Evolutionary conservation across 257 asterid genomes (phyloP), one percentile per base, ranked within the genome.

Genomic region (Mentha longifolia): DNA sequence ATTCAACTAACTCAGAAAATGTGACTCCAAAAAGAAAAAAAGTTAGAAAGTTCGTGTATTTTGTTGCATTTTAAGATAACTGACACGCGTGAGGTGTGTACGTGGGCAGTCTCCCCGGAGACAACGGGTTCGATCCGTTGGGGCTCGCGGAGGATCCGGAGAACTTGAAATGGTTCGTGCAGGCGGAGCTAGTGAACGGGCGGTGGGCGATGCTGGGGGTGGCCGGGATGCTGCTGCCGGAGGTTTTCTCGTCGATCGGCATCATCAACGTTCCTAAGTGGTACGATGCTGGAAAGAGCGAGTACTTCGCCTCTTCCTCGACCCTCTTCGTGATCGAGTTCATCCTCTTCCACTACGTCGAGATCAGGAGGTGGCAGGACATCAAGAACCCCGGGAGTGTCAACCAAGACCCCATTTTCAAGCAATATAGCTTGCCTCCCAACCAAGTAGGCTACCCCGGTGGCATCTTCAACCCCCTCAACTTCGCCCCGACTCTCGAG

Each of bases 191-290:
- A 3, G 96, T 87, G 42, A 94, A 94, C 61, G 79, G 98, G 25
- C 63, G 96, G 46, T 94, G 98, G 98, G 98, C 98, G 2, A 94
- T 91, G 99, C 67, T 94, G 72, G 99, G 97, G 1, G 97, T 94
- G 14, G 92, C 95, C 1, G 97, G 97, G 16, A 91, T 94, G 96
- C 73, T 94, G 33, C 37, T 94, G 79, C 97, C 97, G 1, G 97
- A 94, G 46, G 92, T 89, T 6, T 75, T 91, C 9, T 83, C 96
- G 0, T 85, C 81, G 6, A 62, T 74, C 19, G 98, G 97, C 15
- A 51, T 93, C 74, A 58, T 93, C 28, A 86, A 89, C 20, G 96
- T 79, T 41, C 98, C 97, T 10, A 81, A 93, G 61, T 93, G 98
- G 97, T 93, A 81, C 72, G 96, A 93, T 31, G 96, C 97, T 0